phyloP scores from a whole-genome alignment of 179 eudicot genomes.

The Camellia oleifera region DNA sequence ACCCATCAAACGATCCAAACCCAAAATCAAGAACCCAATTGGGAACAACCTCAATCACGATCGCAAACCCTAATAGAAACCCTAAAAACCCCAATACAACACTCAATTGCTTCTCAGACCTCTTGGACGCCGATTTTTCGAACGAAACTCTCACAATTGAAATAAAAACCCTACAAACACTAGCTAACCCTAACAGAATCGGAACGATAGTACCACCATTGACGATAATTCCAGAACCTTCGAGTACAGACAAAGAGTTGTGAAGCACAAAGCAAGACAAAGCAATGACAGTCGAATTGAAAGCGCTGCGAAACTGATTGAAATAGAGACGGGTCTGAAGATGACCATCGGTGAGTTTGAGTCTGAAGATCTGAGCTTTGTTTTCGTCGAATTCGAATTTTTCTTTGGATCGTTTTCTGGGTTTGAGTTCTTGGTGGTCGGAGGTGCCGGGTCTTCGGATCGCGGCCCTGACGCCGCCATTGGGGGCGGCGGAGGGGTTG shows the following conservation, averaged over 20 bases:
- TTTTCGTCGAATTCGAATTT: conserved; percentile 81
- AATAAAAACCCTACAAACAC: conserved; percentile 43
- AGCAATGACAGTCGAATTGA: conserved; percentile 45
- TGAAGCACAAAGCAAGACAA: conserved; percentile 47
- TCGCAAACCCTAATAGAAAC: conserved; percentile 44
- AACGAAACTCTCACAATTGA: conserved; percentile 54
- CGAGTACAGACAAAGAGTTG: conserved; percentile 30
- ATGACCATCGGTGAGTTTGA: conserved; percentile 73
- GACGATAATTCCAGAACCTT: conserved; percentile 43
- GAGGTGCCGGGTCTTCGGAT: conserved; percentile 60
- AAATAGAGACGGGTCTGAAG: conserved; percentile 60
- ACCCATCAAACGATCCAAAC: conserved; percentile 58
- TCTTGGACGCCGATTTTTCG: conserved; percentile 76
- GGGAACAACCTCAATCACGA: conserved; percentile 47
- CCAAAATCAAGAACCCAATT: conserved; percentile 52
- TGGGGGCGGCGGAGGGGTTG: conserved; percentile 32
- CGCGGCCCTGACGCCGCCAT: conserved; percentile 51
- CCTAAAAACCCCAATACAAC: conserved; percentile 54
- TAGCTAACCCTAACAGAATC: conserved; percentile 43
- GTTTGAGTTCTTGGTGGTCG: conserved; percentile 46
- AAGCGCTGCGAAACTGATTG: conserved; percentile 46
- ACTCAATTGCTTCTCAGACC: conserved; percentile 68
- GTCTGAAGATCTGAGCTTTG: conserved; percentile 97
- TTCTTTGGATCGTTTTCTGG: conserved; percentile 64
- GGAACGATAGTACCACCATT: conserved; percentile 78